These are phyloP conservation scores for Suhomyces chickasaworum DNA, from an alignment of 1,139 yeast species.

Conservation along the genomic window DNA sequence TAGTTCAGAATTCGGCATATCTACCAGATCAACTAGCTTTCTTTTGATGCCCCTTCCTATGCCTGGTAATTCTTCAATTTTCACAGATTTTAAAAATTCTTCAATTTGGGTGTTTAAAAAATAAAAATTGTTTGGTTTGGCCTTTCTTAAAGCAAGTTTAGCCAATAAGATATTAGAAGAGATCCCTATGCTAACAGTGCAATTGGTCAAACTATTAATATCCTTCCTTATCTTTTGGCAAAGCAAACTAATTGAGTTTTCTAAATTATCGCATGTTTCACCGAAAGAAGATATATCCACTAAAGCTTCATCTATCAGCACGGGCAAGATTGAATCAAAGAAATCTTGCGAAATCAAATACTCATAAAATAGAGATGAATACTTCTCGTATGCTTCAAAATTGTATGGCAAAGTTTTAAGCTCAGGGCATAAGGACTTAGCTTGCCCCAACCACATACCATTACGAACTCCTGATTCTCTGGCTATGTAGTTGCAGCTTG, in stretches of 20 bases:
- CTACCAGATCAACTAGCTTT: constrained; percentile 36
- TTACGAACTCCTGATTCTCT: constrained; percentile 71
- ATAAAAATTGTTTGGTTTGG: constrained; percentile 77
- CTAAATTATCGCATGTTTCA: constrained; percentile 12
- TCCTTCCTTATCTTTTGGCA: constrained; percentile 44
- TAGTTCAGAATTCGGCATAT: constrained; percentile 13
- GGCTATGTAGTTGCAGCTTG: constrained; percentile 90
- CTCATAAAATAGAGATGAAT: constrained; percentile 50
- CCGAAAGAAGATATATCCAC: constrained; percentile 60
- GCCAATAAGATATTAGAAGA: constrained; percentile 75
- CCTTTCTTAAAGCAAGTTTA: constrained; percentile 68
- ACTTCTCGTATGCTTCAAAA: constrained; percentile 67
- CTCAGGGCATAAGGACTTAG: constrained; percentile 64
- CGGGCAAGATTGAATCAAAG: constrained; percentile 72
- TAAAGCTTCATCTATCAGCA: constrained; percentile 88
- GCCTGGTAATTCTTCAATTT: constrained; percentile 74
- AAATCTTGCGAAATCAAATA: constrained; percentile 50
- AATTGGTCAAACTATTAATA: constrained; percentile 52
- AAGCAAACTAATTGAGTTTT: constrained; percentile 26
- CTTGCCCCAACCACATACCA: constrained; percentile 86
- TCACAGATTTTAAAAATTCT: constrained; percentile 44
- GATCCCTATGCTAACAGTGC: constrained; percentile 78
- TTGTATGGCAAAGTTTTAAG: constrained; percentile 68
- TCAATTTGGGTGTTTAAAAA: constrained; percentile 34
- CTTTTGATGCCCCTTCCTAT: constrained; percentile 62